Percentiles rank a stretch among this genome's conserved stretches.
phyloP scores from a whole-genome alignment of 169 alveolate species.

The Perkinsus marinus region DNA sequence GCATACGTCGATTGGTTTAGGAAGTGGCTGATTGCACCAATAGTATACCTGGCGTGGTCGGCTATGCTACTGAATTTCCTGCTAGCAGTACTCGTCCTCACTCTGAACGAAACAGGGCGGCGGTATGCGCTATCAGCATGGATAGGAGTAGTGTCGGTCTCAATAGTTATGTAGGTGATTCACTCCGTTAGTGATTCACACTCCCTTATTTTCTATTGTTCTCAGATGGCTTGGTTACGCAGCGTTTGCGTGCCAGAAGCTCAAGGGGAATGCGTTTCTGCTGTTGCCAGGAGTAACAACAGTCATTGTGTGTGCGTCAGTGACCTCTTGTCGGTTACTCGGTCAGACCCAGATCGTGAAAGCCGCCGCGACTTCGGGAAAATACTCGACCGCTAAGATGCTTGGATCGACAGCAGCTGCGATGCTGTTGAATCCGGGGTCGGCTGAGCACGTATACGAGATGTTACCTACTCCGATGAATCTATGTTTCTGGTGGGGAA shows the following conservation, averaged over 20 bases:
- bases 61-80: neutral
- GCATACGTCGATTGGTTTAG: neutral
- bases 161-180: neutral
- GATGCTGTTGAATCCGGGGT: neutral
- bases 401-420: neutral
- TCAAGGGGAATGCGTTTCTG: neutral
- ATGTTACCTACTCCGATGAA: neutral
- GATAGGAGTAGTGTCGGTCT: neutral
- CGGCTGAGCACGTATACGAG: neutral
- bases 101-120: neutral
- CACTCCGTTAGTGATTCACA: neutral
- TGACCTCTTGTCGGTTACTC: neutral
- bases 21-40: neutral
- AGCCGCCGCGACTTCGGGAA: neutral
- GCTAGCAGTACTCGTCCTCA: neutral
- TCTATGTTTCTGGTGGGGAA: neutral
- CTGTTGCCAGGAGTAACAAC: neutral
- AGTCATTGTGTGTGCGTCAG: neutral
- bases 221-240: neutral
- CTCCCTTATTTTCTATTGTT: neutral
- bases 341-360: neutral
- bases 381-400: neutral
- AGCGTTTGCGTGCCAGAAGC: neutral
- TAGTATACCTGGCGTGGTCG: neutral
- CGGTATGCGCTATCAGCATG: neutral